phyloP scores from a whole-genome alignment of 2,329 filamentous ascomycete species.

The Pseudocercospora vitis region DNA sequence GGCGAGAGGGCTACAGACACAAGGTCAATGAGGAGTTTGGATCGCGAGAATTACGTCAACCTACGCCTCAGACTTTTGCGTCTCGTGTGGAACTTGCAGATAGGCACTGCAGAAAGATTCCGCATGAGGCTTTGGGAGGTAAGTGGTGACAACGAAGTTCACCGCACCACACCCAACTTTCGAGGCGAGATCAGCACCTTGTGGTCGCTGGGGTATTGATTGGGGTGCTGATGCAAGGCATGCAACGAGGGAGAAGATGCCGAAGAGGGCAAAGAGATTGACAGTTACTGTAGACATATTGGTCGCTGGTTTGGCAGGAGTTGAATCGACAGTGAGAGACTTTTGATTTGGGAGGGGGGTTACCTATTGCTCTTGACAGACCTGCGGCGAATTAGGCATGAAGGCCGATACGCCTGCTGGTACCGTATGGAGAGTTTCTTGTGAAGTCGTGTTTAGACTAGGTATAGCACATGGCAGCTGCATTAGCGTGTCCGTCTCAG shows the following conservation, averaged over 20 bases:
- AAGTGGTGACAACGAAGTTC: conserved; percentile 11
- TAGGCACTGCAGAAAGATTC: conserved; percentile 13
- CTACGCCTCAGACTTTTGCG: not conserved
- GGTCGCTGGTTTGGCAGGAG: not conserved
- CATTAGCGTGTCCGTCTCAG: conserved; percentile 2
- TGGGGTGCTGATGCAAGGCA: not conserved
- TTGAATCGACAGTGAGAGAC: not conserved
- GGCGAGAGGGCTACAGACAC: not conserved
- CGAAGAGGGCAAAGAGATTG: not conserved
- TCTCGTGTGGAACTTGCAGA: conserved; percentile 6
- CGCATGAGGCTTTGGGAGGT: conserved; percentile 9
- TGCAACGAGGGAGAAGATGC: not conserved
- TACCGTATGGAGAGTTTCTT: not conserved
- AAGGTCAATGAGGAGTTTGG: not conserved
- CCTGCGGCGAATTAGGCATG: too few relatives aligned
- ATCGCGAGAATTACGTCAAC: not conserved
- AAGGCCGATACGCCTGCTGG: too few relatives aligned
- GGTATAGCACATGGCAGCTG: not conserved
- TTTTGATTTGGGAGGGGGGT: not conserved
- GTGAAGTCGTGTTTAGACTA: not conserved
- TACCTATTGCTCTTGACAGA: not conserved
- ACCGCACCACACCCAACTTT: conserved; percentile 9
- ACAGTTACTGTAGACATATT: not conserved
- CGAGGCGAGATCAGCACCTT: not conserved
- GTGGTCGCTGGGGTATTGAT: not conserved